phyloP scores from a whole-genome alignment of 164 flowering plant genomes.

The Magnolia kwangsiensis region DNA sequence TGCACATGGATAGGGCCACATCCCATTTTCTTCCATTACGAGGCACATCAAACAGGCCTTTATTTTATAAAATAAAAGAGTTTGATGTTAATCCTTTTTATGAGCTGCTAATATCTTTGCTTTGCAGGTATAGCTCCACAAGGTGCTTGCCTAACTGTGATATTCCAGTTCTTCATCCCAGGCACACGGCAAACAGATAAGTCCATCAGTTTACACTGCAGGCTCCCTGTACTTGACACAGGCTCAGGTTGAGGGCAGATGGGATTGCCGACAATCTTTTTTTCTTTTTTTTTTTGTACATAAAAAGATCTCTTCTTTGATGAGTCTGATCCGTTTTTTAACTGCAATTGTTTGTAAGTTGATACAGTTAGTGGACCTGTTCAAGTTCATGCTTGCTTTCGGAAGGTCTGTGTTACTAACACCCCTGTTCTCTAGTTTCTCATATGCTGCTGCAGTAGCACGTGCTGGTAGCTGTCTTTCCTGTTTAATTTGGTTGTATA shows the following conservation, averaged over 20 bases:
- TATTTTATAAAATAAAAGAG: not conserved
- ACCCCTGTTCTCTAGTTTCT: not conserved
- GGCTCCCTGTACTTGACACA: slow-evolving; percentile 87
- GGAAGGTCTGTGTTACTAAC: not conserved
- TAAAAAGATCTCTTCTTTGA: not conserved
- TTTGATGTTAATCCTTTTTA: not conserved
- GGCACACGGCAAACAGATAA: slow-evolving; percentile 82
- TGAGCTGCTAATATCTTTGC: not conserved
- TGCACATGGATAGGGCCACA: not conserved
- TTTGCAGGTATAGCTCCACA: slow-evolving; percentile 48
- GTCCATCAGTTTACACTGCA: slow-evolving; percentile 86
- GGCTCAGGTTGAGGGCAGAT: slow-evolving; percentile 44
- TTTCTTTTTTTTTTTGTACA: not conserved
- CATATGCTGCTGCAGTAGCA: not conserved
- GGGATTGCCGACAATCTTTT: not conserved
- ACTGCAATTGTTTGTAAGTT: not conserved
- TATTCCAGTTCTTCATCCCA: slow-evolving; percentile 91
- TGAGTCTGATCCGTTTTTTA: not conserved
- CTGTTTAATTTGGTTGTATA: not conserved
- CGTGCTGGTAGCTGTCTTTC: not conserved
- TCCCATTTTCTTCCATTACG: too few species aligned
- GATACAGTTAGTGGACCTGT: not conserved
- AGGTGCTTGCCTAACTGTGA: slow-evolving; percentile 77
- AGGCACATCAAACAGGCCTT: too few species aligned
- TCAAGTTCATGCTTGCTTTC: slow-evolving; percentile 2